phyloP scores from a whole-genome alignment of 805 yeast species.

The Starmerella apicola region DNA sequence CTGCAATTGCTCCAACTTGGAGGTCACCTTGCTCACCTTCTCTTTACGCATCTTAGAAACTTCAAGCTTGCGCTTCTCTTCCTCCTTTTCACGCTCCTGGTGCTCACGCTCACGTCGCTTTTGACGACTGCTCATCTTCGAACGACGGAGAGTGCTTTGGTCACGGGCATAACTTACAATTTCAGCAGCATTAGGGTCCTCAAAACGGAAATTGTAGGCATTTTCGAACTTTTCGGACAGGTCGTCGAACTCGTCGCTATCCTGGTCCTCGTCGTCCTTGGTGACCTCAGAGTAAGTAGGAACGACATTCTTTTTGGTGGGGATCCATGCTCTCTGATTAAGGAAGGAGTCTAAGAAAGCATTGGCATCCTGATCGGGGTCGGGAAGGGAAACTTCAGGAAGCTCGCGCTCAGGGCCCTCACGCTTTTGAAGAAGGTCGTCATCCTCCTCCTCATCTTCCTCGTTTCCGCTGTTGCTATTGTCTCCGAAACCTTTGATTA shows the following conservation, averaged over 20 bases:
- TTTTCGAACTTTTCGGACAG: conserved; percentile 84
- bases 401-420: conserved; percentile 34
- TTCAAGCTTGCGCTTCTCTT: conserved; percentile 44
- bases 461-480: conserved; percentile 32
- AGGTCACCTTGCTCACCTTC: conserved; percentile 66
- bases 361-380: conserved; percentile 50
- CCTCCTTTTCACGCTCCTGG: conserved; percentile 40
- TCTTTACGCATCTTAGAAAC: conserved; percentile 59
- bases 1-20: conserved; percentile 50
- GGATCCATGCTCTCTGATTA: conserved; percentile 79
- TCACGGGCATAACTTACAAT: conserved; percentile 86
- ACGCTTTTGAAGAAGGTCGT: conserved; percentile 47
- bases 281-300: conserved; percentile 29
- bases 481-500: conserved; percentile 64
- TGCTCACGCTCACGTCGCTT: conserved; percentile 64
- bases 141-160: conserved; percentile 83
- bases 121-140: conserved; percentile 61
- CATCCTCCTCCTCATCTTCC: conserved; percentile 32
- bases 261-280: conserved; percentile 45
- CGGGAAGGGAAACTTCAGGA: conserved; percentile 36
- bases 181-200: conserved; percentile 82
- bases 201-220: conserved; percentile 90
- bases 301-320: conserved; percentile 35
- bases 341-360: conserved; percentile 64
- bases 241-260: conserved; percentile 79